Evolutionary conservation across 352 stramenopile genomes (phyloP).

Genomic region (Elongisporangium prolatum): DNA sequence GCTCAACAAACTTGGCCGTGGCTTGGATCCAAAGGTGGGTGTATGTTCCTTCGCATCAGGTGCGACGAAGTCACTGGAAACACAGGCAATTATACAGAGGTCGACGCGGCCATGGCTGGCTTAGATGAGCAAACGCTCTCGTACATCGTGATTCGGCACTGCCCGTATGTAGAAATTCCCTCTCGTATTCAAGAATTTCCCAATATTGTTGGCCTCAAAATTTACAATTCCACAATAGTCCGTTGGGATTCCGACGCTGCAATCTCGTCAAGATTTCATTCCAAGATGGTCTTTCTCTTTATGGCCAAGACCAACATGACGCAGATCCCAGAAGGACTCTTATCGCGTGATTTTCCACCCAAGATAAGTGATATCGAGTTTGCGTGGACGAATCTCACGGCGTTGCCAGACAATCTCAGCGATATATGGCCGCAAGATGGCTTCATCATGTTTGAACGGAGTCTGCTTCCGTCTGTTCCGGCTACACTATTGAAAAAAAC

Average conservation of each 20-base stretch:
- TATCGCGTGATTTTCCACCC: conserved; percentile 24
- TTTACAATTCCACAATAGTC: conserved; percentile 33
- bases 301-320: conserved; percentile 28
- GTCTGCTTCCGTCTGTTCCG: too few relatives aligned
- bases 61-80: background rate
- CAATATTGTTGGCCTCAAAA: conserved; percentile 22
- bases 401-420: conserved; percentile 26
- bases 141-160: conserved; percentile 32
- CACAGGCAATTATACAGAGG: background rate
- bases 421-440: conserved; percentile 15
- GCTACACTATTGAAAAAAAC: too few relatives aligned
- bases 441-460: background rate
- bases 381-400: conserved; percentile 25
- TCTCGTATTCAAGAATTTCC: conserved; percentile 15
- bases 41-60: background rate
- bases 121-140: conserved; percentile 7
- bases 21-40: background rate
- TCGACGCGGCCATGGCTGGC: background rate
- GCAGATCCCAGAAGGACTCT: conserved; percentile 24
- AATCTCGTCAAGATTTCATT: conserved; percentile 15
- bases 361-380: conserved; percentile 33
- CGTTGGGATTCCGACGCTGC: conserved; percentile 19
- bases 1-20: background rate
- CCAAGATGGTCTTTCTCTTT: conserved; percentile 19
- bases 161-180: conserved; percentile 19